Conservation (phyloP, 2,329 filamentous ascomycete genomes). For the Zopfia rhizophila region DNA sequence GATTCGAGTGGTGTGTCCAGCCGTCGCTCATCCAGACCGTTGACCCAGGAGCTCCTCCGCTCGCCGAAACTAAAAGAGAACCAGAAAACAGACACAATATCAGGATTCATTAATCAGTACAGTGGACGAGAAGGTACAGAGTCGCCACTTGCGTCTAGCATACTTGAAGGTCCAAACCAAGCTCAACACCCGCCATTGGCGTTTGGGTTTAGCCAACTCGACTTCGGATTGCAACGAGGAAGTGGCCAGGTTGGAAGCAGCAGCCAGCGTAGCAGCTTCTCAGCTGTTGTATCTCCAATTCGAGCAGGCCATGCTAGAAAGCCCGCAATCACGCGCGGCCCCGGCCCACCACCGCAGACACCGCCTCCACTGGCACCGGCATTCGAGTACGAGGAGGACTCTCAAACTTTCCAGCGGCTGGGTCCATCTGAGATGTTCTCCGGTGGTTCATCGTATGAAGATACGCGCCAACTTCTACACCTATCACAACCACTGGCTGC, state of each 20-base stretch:
- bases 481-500: conserved; percentile 26
- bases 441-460: conserved; percentile 45
- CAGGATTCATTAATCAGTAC: conserved; percentile 46
- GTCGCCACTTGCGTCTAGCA: conserved; percentile 3
- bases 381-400: conserved; percentile 31
- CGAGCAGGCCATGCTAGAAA: conserved; percentile 10
- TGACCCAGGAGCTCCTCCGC: conserved; percentile 24
- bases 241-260: not conserved
- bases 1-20: conserved; percentile 19
- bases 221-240: conserved; percentile 30
- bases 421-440: conserved; percentile 37
- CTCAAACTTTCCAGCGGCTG: conserved; percentile 15
- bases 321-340: conserved; percentile 20
- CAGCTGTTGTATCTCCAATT: not conserved
- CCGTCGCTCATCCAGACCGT: conserved; percentile 20
- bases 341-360: conserved; percentile 35
- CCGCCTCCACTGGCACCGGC: conserved; percentile 40
- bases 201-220: conserved; percentile 35
- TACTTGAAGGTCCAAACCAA: conserved; percentile 5
- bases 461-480: conserved; percentile 44
- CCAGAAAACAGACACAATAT: conserved; percentile 45
- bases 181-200: conserved; percentile 4
- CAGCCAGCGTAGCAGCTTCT: conserved; percentile 3
- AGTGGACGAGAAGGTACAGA: conserved; percentile 17
- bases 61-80: conserved; percentile 21